Percentiles rank a stretch among this genome's conserved stretches.
These are phyloP conservation scores for Logfia minima DNA, from an alignment of 129 eudicot species.

Conservation along the genomic window DNA sequence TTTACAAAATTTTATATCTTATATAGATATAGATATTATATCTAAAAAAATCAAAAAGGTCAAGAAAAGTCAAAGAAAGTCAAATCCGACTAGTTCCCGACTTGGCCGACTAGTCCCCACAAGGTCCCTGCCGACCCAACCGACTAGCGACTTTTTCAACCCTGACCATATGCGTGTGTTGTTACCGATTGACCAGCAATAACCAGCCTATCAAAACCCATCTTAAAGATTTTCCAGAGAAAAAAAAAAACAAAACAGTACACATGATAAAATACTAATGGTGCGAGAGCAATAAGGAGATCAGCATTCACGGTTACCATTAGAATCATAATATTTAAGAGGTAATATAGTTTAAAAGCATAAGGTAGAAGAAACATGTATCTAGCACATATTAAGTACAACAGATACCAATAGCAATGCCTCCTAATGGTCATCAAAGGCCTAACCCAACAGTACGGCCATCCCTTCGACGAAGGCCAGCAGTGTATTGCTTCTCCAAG, in stretches of 20 bases:
- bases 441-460: conserved; percentile 99
- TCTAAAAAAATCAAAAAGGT: too few species aligned
- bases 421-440: conserved; percentile 39
- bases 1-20: too few species aligned
- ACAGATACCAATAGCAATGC: conserved; percentile 13
- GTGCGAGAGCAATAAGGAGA: background rate
- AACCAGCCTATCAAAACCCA: background rate
- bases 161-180: background rate
- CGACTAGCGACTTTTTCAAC: too few species aligned
- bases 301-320: background rate
- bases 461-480: conserved; percentile 92
- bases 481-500: conserved; percentile 86
- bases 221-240: background rate
- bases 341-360: conserved; percentile 13
- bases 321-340: background rate
- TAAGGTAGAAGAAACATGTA: conserved; percentile 8
- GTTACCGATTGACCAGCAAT: background rate
- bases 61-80: too few species aligned
- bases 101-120: too few species aligned
- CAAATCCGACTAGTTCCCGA: too few species aligned
- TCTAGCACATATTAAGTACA: conserved; percentile 30
- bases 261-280: background rate
- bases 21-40: too few species aligned
- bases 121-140: too few species aligned
- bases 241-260: background rate